Base-by-base conservation (phyloP, 305 asterid genomes). In the Coffea humblotiana region DNA sequence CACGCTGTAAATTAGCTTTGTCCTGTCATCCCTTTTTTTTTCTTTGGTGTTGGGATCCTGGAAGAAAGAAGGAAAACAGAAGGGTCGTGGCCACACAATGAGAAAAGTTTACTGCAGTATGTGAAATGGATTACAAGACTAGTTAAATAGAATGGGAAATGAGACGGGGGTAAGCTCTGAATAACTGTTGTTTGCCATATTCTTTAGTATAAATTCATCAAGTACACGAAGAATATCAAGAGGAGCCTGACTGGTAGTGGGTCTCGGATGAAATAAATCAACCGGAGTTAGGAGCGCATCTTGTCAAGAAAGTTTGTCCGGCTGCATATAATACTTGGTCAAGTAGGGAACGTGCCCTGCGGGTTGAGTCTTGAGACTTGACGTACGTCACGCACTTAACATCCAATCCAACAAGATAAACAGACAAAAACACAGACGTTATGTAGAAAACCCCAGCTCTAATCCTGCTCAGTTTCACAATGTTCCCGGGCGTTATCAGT, bases 341-440 rank as follows among this genome's bases (percentile, higher is more conserved):
- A 76, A 13, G 18, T 32, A n/a, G 45, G 52, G 60, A 45, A 48
- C 79, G 79, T 61, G 71, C 70, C 79, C 15, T 76, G 45, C 71
- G 45, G 78, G 69, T 13, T 75, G 70, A 5, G 43, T 3, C 52
- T 52, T 48, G 14, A 12, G 52, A 40, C 43, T 8, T 52, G 6
- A 14, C 58, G 18, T 52, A 52, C 37, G 35, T 29, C 63, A 48
- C 65, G 12, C 12, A 19, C 6, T n/a, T 58, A 5, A 21, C 25
- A 19, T 60, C 27, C 27, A 8, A 19, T 60, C 27, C 27, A 8
- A n/a, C 15, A 61, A 10, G 32, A 61, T 8, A 37, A 19, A 37
- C 69, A 29, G 54, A 58, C 35, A 56, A 58, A 6, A 2, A 11
- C 6, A 40, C 0, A 2, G 4, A 23, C 32, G 3, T 61, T n/a